Evolutionary conservation across 495 filamentous ascomycete genomes (phyloP).

Genomic region (Bacidia rubella): DNA sequence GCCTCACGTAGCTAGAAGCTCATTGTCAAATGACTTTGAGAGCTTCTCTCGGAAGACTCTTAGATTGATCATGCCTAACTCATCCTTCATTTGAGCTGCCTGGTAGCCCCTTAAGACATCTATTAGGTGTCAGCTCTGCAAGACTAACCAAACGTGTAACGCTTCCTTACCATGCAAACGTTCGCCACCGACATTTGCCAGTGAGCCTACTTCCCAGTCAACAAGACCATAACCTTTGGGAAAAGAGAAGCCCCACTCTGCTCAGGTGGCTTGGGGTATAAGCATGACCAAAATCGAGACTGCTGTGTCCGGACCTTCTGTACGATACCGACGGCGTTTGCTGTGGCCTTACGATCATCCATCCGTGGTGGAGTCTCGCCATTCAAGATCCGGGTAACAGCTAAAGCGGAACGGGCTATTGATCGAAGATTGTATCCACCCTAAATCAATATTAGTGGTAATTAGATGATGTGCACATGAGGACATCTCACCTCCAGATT

Average conservation of each 20-base stretch:
- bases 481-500: conserved; percentile 54
- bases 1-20: conserved; percentile 72
- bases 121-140: conserved; percentile 13
- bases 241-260: neutral
- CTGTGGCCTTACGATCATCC: conserved; percentile 32
- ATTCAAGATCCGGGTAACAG: conserved; percentile 86
- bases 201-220: conserved; percentile 1
- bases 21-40: conserved; percentile 69
- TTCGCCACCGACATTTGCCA: conserved; percentile 23
- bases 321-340: conserved; percentile 34
- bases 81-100: conserved; percentile 49
- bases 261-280: conserved; percentile 29
- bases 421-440: conserved; percentile 91
- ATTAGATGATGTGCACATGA: neutral
- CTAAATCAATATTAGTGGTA: conserved; percentile 21
- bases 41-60: conserved; percentile 31
- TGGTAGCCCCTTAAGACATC: conserved; percentile 70
- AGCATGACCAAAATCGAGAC: conserved; percentile 44
- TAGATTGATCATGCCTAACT: conserved; percentile 64
- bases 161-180: conserved; percentile 39
- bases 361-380: conserved; percentile 77
- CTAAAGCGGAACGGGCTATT: conserved; percentile 81
- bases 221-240: neutral
- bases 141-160: neutral
- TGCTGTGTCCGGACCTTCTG: conserved; percentile 42